Evolutionary conservation across 805 yeast genomes (phyloP).

Genomic region (Candida methanosorbosa): DNA sequence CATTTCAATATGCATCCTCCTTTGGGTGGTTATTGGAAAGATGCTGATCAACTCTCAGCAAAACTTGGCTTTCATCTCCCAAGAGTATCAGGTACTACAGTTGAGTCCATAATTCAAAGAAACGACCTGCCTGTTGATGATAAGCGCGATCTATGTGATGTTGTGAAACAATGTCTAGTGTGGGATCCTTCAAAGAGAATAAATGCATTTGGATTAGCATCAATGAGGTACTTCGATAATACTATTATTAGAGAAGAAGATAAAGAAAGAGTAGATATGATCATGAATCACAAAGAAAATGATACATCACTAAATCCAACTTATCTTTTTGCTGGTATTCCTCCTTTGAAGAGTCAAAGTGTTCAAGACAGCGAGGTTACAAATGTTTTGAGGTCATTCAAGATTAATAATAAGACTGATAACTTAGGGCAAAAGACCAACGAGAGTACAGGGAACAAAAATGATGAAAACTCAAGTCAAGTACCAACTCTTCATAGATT

Average conservation of each 20-base stretch:
- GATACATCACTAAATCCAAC: no score
- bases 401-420: no score
- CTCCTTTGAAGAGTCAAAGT: no score
- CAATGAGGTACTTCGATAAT: constrained; percentile 45
- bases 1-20: constrained; percentile 23
- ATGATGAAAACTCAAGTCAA: no score
- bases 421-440: no score
- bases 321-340: no score
- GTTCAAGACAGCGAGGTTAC: no score
- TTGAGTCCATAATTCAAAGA: constrained; percentile 37
- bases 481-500: constrained; percentile 1
- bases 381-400: no score
- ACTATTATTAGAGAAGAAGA: constrained; percentile 21
- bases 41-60: constrained; percentile 43
- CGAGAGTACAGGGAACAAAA: no score
- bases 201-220: constrained; percentile 37
- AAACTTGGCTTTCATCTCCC: constrained; percentile 53
- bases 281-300: not conserved
- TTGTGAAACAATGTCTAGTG: constrained; percentile 42
- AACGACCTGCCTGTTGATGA: constrained; percentile 28
- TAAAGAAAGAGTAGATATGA: no score
- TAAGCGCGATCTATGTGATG: constrained; percentile 31
- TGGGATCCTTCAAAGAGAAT: constrained; percentile 78
- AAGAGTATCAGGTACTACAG: constrained; percentile 37
- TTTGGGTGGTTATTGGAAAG: constrained; percentile 70